phyloP scores from a whole-genome alignment of 306 rosid genomes.

The Acacia acuminata region DNA sequence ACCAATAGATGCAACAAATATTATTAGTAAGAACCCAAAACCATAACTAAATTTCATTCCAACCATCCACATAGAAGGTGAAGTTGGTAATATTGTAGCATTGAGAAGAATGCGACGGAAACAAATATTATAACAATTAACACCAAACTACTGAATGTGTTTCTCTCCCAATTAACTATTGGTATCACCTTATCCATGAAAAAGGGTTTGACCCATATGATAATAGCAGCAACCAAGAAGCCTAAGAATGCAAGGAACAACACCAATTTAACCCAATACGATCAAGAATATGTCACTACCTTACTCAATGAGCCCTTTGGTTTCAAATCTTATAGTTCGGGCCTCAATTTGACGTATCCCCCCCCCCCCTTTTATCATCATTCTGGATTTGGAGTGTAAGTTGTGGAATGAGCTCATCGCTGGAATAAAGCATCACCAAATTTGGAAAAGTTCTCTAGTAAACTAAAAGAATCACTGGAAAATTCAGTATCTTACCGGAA shows the following conservation, averaged over 20 bases:
- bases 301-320: constrained; percentile 13
- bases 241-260: constrained; percentile 52
- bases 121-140: constrained; percentile 73
- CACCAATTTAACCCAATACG: constrained; percentile 72
- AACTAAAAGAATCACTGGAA: too few relatives aligned
- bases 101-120: constrained; percentile 83
- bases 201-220: constrained; percentile 91
- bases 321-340: constrained; percentile 35
- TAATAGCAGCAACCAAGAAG: constrained; percentile 57
- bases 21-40: constrained; percentile 79
- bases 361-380: constrained; percentile 56
- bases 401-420: constrained; percentile 45
- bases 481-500: too few relatives aligned
- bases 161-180: constrained; percentile 75
- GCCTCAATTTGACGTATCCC: constrained; percentile 55
- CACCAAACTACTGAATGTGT: constrained; percentile 72
- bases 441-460: too few relatives aligned
- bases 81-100: constrained; percentile 69
- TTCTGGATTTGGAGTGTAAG: constrained; percentile 42
- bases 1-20: constrained; percentile 72
- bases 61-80: constrained; percentile 98
- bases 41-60: constrained; percentile 98
- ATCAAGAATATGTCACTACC: constrained; percentile 35
- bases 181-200: constrained; percentile 90
- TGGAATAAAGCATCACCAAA: neutral